These are phyloP conservation scores for Asterionellopsis glacialis DNA, from an alignment of 108 stramenopile species.

Conservation along the genomic window DNA sequence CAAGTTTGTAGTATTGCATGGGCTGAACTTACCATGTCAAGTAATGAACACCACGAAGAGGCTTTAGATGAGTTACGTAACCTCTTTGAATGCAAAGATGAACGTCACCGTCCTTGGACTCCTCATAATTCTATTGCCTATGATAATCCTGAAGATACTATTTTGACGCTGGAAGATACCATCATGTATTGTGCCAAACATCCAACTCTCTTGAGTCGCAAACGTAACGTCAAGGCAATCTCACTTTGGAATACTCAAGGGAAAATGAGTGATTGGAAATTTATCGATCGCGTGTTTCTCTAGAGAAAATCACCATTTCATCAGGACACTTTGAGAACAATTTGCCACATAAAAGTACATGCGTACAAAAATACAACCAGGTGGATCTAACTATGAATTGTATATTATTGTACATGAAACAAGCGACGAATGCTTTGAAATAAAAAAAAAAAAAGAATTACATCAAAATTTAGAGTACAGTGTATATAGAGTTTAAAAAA, in stretches of 20 bases:
- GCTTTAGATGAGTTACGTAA: conserved; percentile 32
- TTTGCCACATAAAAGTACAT: no score
- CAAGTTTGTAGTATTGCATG: conserved; percentile 46
- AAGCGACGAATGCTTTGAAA: not conserved
- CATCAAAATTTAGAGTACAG: not conserved
- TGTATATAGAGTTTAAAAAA: not conserved
- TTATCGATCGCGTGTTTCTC: conserved; percentile 28
- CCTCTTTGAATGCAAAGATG: conserved; percentile 19
- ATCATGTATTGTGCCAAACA: conserved; percentile 23
- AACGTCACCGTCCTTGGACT: conserved; percentile 35
- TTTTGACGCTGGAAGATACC: conserved; percentile 32
- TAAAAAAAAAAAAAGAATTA: not conserved
- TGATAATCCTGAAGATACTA: conserved; percentile 38
- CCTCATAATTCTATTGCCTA: conserved; percentile 45
- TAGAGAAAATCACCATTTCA: no score
- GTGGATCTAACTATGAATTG: not conserved
- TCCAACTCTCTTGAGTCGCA: conserved; percentile 29
- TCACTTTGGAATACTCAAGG: conserved; percentile 33
- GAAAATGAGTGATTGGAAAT: conserved; percentile 42
- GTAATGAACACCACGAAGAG: conserved; percentile 28
- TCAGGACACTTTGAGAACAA: no score
- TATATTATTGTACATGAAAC: no score
- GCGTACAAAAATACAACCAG: no score
- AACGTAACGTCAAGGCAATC: conserved; percentile 36
- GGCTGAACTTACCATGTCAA: conserved; percentile 37